Evolutionary conservation across 352 stramenopile species (phyloP).

Genomic region (Globisporangium rhizosaccharum): DNA sequence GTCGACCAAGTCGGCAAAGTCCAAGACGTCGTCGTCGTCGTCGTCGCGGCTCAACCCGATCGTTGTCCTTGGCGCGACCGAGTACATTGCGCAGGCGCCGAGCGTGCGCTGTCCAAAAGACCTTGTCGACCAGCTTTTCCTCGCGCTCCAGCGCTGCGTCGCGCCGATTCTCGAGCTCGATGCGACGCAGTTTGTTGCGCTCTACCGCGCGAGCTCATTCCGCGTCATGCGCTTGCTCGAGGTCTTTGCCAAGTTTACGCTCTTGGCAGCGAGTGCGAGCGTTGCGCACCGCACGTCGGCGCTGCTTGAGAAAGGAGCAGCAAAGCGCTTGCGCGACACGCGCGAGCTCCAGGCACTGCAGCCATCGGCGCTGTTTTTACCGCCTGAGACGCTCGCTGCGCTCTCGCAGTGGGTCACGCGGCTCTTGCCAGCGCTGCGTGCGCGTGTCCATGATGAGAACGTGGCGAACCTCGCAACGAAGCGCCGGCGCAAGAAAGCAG

Average conservation of each 20-base stretch:
- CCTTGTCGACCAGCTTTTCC: conserved; percentile 41
- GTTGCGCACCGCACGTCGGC: conserved; percentile 44
- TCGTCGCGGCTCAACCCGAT: conserved; percentile 43
- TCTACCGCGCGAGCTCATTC: conserved; percentile 51
- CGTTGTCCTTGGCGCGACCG: conserved; percentile 52
- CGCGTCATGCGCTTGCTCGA: conserved; percentile 62
- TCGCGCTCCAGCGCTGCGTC: conserved; percentile 33
- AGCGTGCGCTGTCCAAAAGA: conserved; percentile 39
- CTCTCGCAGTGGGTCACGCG: conserved; percentile 50
- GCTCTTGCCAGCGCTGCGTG: conserved; percentile 47
- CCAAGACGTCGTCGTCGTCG: conserved; percentile 16
- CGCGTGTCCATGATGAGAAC: conserved; percentile 25
- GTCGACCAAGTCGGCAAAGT: conserved; percentile 30
- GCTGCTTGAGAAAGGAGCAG: conserved; percentile 34
- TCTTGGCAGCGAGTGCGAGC: conserved; percentile 45
- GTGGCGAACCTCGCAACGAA: conserved; percentile 43
- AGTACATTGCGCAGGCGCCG: conserved; percentile 57
- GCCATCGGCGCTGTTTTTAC: conserved; percentile 57
- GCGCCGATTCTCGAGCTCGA: conserved; percentile 42
- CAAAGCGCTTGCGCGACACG: conserved; percentile 31
- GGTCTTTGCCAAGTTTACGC: conserved; percentile 56
- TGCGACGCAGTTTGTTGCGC: conserved; percentile 28
- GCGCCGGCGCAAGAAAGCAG: conserved; percentile 30
- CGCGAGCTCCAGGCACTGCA: conserved; percentile 45
- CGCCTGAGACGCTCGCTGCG: conserved; percentile 31